These are phyloP conservation scores for Sphaerulina vaccinii DNA, from an alignment of 2,329 filamentous ascomycete genomes.

Conservation along the genomic window DNA sequence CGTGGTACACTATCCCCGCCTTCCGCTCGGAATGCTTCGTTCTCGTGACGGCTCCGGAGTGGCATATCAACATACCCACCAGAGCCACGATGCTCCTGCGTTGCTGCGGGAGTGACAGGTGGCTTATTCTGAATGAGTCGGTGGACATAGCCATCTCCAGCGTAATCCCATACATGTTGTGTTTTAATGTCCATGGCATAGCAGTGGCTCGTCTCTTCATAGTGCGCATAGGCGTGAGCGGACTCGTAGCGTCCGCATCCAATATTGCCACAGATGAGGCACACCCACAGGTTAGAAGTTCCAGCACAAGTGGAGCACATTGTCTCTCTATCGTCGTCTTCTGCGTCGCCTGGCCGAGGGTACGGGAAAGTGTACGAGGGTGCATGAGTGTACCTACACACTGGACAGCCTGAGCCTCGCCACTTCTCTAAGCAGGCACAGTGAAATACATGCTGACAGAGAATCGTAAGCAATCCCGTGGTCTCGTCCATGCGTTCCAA, in stretches of 20 bases:
- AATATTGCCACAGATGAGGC: conserved; percentile 86
- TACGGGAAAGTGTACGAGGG: conserved; percentile 42
- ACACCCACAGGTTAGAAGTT: conserved; percentile 86
- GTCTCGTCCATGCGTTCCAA: conserved; percentile 98
- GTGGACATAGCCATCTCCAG: conserved; percentile 92
- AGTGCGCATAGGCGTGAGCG: conserved; percentile 90
- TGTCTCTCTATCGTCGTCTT: conserved; percentile 57
- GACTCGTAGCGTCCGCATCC: conserved; percentile 95
- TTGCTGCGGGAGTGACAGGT: conserved; percentile 41
- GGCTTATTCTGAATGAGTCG: conserved; percentile 91
- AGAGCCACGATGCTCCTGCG: conserved; percentile 60
- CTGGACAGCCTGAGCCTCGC: conserved; percentile 89
- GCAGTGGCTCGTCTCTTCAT: conserved; percentile 82
- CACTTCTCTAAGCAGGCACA: conserved; percentile 95
- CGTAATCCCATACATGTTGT: conserved; percentile 97
- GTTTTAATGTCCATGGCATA: conserved; percentile 91
- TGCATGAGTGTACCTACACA: conserved; percentile 84
- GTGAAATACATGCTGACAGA: conserved; percentile 97
- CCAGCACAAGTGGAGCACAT: conserved; percentile 81
- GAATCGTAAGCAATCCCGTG: conserved; percentile 88
- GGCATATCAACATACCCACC: conserved; percentile 73
- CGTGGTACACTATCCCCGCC: conserved; percentile 68
- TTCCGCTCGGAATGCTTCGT: conserved; percentile 41
- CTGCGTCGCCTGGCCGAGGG: conserved; percentile 30
- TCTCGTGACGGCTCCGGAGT: conserved; percentile 41